Evolutionary conservation across 2,329 filamentous ascomycete species (phyloP), one percentile per base, ranked within the genome.

Genomic region (Botrytis fragariae): DNA sequence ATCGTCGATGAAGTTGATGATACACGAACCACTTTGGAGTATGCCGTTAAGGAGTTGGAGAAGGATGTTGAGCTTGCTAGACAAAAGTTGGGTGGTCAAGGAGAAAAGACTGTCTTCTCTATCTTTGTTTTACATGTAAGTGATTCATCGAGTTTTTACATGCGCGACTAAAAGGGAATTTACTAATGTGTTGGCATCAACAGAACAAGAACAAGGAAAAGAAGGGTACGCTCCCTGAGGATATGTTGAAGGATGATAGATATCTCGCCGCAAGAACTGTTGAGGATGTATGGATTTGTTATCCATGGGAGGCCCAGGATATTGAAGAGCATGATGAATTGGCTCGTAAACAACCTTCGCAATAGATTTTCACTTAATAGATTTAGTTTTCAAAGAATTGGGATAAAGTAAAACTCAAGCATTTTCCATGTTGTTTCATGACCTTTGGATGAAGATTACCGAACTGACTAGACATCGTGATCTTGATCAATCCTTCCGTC

Each of bases 1-100:
- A 97, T 97, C 76, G 94, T 97, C 48, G 94, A 97, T 81, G 94
- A 98, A 88, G 95, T 98, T 61, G 95, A 98, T 82, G 95, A 98
- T 84, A 98, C 95, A 73, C 89, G 95, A 79, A 98, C 95, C 25
- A 98, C 95, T 29, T 88, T 98, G 77, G 94, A 97, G 83, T 98
- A 97, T 82, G 95, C 95, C 29, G 94, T 98, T 75, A 91, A 91
- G 83, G 95, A 98, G 85, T 87, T 98, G 74, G 88, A 97, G 86
- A 97, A 98, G 88, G 96, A 99, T 81, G 95, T 99, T 67, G 91
- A 96, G 85, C 82, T 86, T 73, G 95, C 95, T 57, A 89, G 93
- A 77, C 87, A 91, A 83, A 89, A 91, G 81, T 84, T 94, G 64
- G 93, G 93, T 16, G 86, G 84, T 73, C 87, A 91, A 83, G 86